Evolutionary conservation across 768 basidiomycete species (phyloP), one percentile per base, ranked within the genome.

Genomic region (Filobasidium wieringae): DNA sequence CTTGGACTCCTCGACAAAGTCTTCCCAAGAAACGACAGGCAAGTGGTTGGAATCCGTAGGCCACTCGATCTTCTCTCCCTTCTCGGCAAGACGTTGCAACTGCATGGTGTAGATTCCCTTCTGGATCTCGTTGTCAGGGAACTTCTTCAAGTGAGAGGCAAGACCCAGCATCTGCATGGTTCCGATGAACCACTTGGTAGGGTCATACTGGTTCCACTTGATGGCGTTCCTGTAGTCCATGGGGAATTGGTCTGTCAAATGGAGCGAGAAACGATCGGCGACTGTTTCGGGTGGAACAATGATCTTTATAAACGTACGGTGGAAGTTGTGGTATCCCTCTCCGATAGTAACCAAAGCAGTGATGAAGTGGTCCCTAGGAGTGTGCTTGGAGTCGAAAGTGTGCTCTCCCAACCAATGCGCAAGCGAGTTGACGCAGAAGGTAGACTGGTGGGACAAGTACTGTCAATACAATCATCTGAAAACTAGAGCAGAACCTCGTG

Each of bases 241-340:
- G 7, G 91, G 91, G 81, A 93, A 93, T 64, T 90, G 86, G 69
- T 96, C 91, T 47, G n/a, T n/a, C n/a, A n/a, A n/a, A 43, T 22
- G 24, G 41, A 24, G 7, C 9, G 24, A 7, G 41, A 43, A 8
- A 7, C 19, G 11, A 43, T 37, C 36, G n/a, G 36, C n/a, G n/a
- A 9, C 9, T n/a, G 36, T 37, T 37, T 9, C 9, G 36, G 41
- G 7, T 14, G 24, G 24, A 8, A 19, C 15, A n/a, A 43, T n/a
- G 8, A 9, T 24, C 8, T 14, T 43, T 8, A 14, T 19, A 5
- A 7, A 47, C 43, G 22, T 14, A 47, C 43, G 43, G 77, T 96
- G 91, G 82, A 93, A 93, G 76, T 96, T 96, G 79, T 96, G 91
- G 78, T 96, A 96, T 15, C 91, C 91, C 74, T 96, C 91, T 54